These are phyloP conservation scores for Coemansia sp. DNA, from an alignment of 192 early-diverging fungal genomes.

Conservation along the genomic window DNA sequence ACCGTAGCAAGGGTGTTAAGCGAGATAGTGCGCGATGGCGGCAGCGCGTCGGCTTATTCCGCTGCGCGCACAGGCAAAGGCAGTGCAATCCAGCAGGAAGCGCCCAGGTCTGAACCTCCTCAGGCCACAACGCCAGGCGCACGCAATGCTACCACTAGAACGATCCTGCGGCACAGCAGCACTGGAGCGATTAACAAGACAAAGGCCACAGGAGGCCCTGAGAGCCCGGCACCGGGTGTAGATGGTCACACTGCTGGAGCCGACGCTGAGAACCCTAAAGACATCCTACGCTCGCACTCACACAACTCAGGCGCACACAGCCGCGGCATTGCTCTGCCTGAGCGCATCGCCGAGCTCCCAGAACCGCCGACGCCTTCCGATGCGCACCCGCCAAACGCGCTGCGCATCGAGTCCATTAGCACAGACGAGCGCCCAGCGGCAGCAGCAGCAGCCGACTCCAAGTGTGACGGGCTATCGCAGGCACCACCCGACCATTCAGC, in stretches of 20 bases:
- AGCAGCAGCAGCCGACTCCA: constrained; percentile 6
- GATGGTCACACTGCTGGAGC: neutral
- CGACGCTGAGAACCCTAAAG: constrained; percentile 12
- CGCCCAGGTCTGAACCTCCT: constrained; percentile 14
- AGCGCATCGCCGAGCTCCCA: constrained; percentile 30
- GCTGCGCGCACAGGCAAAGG: neutral
- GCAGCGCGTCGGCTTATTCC: constrained; percentile 11
- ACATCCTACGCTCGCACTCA: constrained; percentile 43
- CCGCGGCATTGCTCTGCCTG: constrained; percentile 25
- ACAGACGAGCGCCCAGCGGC: neutral
- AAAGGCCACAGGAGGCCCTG: neutral
- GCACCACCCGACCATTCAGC: neutral
- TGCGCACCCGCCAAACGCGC: constrained; percentile 17
- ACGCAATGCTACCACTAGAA: constrained; percentile 3
- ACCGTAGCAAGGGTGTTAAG: constrained; percentile 41
- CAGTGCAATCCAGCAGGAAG: neutral
- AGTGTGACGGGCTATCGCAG: constrained; percentile 13
- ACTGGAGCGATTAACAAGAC: constrained; percentile 43
- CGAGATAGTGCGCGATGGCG: constrained; percentile 45
- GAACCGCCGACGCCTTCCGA: constrained; percentile 30
- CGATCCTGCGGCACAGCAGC: constrained; percentile 44
- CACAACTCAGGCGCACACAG: constrained; percentile 22
- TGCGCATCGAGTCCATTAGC: constrained; percentile 15
- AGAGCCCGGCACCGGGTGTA: neutral
- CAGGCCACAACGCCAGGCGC: constrained; percentile 2